These are phyloP conservation scores for Cynara cardunculus DNA, from an alignment of 129 eudicot genomes.

Conservation along the genomic window DNA sequence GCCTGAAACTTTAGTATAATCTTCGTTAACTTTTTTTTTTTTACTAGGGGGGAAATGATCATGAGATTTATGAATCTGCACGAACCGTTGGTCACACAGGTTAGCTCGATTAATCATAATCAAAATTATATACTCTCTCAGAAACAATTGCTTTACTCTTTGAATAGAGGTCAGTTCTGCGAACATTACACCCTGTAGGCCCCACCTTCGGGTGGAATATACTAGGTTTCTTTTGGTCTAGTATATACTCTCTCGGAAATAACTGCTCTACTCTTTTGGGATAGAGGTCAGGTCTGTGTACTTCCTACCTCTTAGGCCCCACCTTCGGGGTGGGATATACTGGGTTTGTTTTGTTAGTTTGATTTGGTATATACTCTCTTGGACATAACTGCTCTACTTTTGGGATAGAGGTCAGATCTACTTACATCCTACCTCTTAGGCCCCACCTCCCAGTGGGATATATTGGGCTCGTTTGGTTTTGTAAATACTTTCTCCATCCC, in stretches of 20 bases:
- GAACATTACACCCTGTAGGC: background rate
- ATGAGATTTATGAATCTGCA: conserved; percentile 78
- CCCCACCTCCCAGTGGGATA: background rate
- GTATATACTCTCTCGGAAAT: background rate
- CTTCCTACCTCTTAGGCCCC: background rate
- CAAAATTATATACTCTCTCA: background rate
- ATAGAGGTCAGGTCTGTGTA: background rate
- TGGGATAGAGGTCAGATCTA: background rate
- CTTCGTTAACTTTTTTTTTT: conserved; percentile 24
- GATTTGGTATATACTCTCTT: background rate
- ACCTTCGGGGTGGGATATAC: background rate
- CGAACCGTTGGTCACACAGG: conserved; percentile 94
- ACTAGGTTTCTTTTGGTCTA: background rate
- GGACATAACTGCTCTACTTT: background rate
- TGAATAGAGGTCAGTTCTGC: background rate
- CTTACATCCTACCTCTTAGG: background rate
- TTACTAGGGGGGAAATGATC: conserved; percentile 94
- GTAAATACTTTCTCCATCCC: background rate
- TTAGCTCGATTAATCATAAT: conserved; percentile 27
- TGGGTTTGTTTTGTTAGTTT: background rate
- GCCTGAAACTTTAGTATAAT: background rate
- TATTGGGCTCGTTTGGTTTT: background rate
- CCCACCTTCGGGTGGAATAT: background rate
- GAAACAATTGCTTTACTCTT: background rate
- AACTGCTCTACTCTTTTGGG: background rate